Evolutionary conservation across 1,284 basidiomycete species (phyloP), one percentile per base, ranked within the genome.

Genomic region (Pseudozyma pruni): DNA sequence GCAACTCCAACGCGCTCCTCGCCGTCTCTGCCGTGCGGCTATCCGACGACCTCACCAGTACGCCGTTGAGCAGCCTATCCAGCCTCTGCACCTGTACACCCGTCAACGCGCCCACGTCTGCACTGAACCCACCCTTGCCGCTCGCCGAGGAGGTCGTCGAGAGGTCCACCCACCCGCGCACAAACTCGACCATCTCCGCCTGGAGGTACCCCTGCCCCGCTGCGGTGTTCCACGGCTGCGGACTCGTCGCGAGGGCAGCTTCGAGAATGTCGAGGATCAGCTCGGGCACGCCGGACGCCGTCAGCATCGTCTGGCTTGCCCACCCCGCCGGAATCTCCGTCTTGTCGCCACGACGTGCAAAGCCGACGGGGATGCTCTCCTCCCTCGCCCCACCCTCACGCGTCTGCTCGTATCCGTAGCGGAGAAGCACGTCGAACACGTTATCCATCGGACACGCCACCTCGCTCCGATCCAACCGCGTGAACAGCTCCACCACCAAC

Each of bases 261-360:
- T 93, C 90, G 67, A 93, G 86, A 23, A 91, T 88, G 72, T 92
- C 90, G 87, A 92, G 94, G 58, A 93, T 87, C 53, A 91, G 89
- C 27, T 87, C 86, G 74, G 88, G 89, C 5, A 91, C 89, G 8
- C 92, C 88, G 0, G 89, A 88, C 37, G 90, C 93, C 77, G 91
- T 88, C 20, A 89, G 86, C 57, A 96, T 84, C 42, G 91, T 86
- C 44, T 89, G 86, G 3, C 91, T 87, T 0, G 89, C 89, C 93
- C 93, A 96, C 8, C 91, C 91, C 85, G 45, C 42, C 10, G 75
- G 69, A 14, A 81, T 74, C 25, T 47, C 29, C 9, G 55, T 49
- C 32, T 54, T 38, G 8, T 45, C 27, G 1, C 33, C 10, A 0
- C 55, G 41, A 8, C 66, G 40, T 1, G 51, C 42, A 29, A 69